Conservation (phyloP, 2,329 filamentous ascomycete species). For the Ophiostoma triangulosporum region DNA sequence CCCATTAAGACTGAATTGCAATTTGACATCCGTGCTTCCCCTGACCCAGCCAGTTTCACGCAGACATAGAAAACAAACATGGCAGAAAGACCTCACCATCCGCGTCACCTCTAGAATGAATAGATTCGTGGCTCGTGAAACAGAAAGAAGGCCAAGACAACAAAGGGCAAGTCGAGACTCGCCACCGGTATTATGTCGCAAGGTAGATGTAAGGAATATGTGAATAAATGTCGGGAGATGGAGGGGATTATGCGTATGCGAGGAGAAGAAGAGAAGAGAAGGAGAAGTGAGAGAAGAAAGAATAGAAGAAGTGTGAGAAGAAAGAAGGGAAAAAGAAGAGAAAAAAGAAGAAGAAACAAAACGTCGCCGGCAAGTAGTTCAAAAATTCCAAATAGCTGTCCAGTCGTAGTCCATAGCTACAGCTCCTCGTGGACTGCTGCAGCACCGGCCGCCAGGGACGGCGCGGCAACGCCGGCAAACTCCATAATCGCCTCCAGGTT, state of each 20-base stretch:
- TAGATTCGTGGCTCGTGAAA: neutral
- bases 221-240: neutral
- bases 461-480: conserved; percentile 13
- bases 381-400: neutral
- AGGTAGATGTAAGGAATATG: neutral
- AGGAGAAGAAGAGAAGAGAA: neutral
- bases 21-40: conserved; percentile 98
- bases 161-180: neutral
- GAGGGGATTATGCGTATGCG: neutral
- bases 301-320: neutral
- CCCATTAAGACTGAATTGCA: conserved; percentile 61
- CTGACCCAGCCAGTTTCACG: neutral
- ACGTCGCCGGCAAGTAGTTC: neutral
- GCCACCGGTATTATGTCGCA: neutral
- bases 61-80: neutral
- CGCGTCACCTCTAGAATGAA: neutral
- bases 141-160: neutral
- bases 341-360: neutral
- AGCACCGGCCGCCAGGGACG: neutral
- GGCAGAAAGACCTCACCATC: neutral
- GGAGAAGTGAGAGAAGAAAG: neutral
- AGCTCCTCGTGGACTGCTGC: conserved; percentile 20
- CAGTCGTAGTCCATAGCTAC: conserved; percentile 11
- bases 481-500: conserved; percentile 60
- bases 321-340: neutral